A percentile compares a stretch with the other conserved stretches of the same genome.
Conservation (phyloP, 1,284 basidiomycete genomes). For the Lignosus rhinocerotis region DNA sequence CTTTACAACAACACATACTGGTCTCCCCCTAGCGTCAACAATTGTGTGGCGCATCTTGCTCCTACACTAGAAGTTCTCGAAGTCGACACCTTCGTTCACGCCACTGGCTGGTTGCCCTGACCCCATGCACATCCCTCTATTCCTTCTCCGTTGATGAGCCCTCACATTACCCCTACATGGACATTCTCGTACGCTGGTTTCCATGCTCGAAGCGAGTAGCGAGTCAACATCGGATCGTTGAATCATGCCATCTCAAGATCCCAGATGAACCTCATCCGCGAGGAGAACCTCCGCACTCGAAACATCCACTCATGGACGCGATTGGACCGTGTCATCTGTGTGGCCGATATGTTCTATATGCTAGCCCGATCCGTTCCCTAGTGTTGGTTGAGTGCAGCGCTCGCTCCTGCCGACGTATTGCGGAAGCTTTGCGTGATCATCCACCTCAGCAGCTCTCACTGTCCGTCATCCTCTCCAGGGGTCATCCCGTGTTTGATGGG, state of each 20-base stretch:
- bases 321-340: not conserved
- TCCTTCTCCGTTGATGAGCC: not conserved
- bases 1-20: not conserved
- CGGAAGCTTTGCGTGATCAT: not conserved
- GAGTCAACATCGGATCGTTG: not conserved
- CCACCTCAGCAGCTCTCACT: not conserved
- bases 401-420: not conserved
- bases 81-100: not conserved
- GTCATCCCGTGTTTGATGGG: not conserved
- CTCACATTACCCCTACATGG: not conserved
- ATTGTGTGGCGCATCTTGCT: not conserved
- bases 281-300: not conserved
- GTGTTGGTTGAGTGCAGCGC: not conserved
- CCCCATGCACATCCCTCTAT: not conserved
- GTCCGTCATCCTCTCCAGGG: not conserved
- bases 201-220: not conserved
- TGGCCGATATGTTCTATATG: not conserved
- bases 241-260: not conserved
- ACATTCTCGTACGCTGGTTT: not conserved
- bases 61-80: not conserved
- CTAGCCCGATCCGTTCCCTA: not conserved
- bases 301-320: not conserved
- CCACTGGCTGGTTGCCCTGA: not conserved
- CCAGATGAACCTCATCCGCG: not conserved
- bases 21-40: not conserved